These are phyloP conservation scores for Tausonia pullulans DNA, from an alignment of 1,284 basidiomycete genomes.

Conservation along the genomic window DNA sequence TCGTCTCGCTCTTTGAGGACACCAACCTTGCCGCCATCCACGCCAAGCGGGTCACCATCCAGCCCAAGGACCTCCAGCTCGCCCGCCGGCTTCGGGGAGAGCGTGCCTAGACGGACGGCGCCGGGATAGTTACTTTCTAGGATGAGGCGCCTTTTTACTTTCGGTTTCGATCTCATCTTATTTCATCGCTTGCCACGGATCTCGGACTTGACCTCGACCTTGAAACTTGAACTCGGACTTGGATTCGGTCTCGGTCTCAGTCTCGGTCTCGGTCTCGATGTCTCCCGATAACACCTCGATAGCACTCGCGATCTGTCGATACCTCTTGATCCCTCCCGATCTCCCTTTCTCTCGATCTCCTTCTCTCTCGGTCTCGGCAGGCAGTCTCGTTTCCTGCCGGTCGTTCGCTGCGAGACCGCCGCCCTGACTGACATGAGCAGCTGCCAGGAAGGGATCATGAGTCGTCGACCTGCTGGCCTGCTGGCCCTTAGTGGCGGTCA, in stretches of 20 bases:
- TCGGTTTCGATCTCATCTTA: no score
- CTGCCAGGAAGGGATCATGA: neutral
- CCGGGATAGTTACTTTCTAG: no score
- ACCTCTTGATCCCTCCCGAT: conserved; percentile 6
- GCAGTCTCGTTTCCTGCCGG: neutral
- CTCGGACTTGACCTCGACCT: no score
- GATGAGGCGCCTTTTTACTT: conserved; percentile 11
- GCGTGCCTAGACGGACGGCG: no score
- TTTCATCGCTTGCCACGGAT: no score
- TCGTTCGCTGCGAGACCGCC: neutral
- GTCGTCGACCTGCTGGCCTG: neutral
- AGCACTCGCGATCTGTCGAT: no score
- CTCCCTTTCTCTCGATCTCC: conserved; percentile 6
- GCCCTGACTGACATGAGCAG: neutral
- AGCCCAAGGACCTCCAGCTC: conserved; percentile 67
- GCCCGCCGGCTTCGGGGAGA: conserved; percentile 68
- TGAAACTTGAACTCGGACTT: no score
- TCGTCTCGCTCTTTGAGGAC: conserved; percentile 68
- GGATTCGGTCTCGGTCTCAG: no score
- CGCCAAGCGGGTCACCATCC: conserved; percentile 62
- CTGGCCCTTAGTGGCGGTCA: neutral
- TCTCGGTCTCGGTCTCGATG: no score
- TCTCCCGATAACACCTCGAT: no score
- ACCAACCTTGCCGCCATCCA: conserved; percentile 87
- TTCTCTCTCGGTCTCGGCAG: conserved; percentile 9